Evolutionary conservation across 1,284 basidiomycete genomes (phyloP), one percentile per base, ranked within the genome.

Genomic region (Peniophora sp.): DNA sequence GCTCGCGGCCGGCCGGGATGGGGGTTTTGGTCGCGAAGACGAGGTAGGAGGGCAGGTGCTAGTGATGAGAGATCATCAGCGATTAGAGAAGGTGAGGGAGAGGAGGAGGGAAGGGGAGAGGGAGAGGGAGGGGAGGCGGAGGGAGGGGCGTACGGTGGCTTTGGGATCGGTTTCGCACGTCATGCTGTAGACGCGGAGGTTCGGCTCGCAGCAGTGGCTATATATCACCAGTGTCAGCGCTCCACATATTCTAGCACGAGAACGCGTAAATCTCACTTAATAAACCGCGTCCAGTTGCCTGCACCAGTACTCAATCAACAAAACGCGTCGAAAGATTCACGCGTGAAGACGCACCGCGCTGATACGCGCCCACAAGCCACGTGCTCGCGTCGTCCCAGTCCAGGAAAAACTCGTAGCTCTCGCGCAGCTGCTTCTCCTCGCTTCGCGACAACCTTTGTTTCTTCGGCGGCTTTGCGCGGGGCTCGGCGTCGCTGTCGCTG

Each of bases 211-310:
- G 14, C n/a, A 45, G 22, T 45, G 43, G 43, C 43, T 45, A 20
- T 15, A 24, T 15, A 11, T 9, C 27, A 23, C 45, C 20, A n/a
- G n/a, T n/a, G 22, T 47, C 23, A 24, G 22, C 34, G 10, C 10
- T 47, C 23, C 9, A 12, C 11, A 11, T 47, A 15, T 8, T 47
- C 11, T 24, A 34, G 11, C 10, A 24, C 11, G 23, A 49, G 55
- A 47, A 65, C 68, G 63, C n/a, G n/a, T n/a, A n/a, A 50, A 10
- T 56, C 46, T 57, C 54, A 27, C 15, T 65, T 36, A 55, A 59
- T 56, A 56, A 67, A 55, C 55, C 62, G 50, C 65, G 62, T 51
- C 48, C 55, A 36, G 43, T 45, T 45, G 43, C 43, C 39, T 41
- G 39, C n/a, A n/a, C 15, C 8, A n/a, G 35, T n/a, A 15, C 20